Base-by-base conservation (phyloP, 768 basidiomycete species). In the Mycena galericulata region DNA sequence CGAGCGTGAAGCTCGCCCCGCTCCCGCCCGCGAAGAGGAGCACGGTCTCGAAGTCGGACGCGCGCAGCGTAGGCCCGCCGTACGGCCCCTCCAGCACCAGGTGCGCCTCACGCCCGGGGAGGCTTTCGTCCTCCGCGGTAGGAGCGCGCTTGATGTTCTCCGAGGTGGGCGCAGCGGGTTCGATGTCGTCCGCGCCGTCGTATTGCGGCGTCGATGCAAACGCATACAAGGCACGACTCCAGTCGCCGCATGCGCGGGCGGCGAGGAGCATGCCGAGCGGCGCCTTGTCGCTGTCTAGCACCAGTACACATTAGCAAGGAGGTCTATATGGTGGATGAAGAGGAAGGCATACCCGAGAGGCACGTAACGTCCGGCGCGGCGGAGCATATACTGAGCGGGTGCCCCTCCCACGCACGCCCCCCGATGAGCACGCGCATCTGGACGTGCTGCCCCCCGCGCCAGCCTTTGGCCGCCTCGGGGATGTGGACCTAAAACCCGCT, bases 11-110 rank as follows among this genome's bases (percentile, higher is more conserved):
- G 2, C 94, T 95, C 55, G 89, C 87, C 0, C 96, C 96, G 10
- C 91, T 90, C 2, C 96, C 96, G 2, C 96, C 96, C 1, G 94
- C 90, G 29, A 97, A 80, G 29, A 97, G 82, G 15, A 96, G 70
- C 20, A 89, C 92, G n/a, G 84, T 88, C 78, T 95, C 95, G 65
- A 89, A 92, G 34, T 83, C 79, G 1, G 87, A 89, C 17, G 94
- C 79, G 73, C 94, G 92, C 66, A 96, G 75, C 22, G 88, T 85
- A 24, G 89, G 90, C 0, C 95, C 94, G 3, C 94, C 95, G 74
- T 96, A 96, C 0, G 96, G 95, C 1, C 95, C 96, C 64, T 96
- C 95, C 51, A 97, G 74, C 85, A 95, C 89, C 38, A 95, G 91
- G 26, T 90, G 90, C 1, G 92, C 85, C 0, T 66, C 67, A 32